Conservation (phyloP, 148 eudicot genomes). For the Vaccinium macrocarpon region DNA sequence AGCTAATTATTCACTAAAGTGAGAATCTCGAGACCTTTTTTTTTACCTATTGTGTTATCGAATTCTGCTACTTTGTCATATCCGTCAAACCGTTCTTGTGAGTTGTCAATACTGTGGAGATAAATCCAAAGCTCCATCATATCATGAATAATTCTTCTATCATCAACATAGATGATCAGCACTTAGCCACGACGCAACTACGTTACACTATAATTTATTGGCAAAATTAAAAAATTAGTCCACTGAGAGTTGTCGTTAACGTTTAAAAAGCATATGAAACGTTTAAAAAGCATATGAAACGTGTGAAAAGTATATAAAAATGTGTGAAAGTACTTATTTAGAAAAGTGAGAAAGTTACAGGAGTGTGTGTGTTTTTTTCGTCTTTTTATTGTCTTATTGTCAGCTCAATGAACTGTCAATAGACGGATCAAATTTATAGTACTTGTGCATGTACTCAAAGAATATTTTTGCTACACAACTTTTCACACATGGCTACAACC, state of each 20-base stretch:
- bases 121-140: conserved; percentile 1
- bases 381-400: too few relatives aligned
- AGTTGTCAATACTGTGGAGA: neutral
- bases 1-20: neutral
- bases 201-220: neutral
- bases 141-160: neutral
- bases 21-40: neutral
- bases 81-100: neutral
- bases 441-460: neutral
- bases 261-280: too few relatives aligned
- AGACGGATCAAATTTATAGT: neutral
- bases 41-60: neutral
- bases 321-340: too few relatives aligned
- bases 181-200: neutral
- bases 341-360: too few relatives aligned
- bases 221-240: neutral
- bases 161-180: neutral
- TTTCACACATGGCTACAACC: conserved; percentile 1
- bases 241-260: neutral
- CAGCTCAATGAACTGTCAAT: too few relatives aligned
- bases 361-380: too few relatives aligned
- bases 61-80: neutral
- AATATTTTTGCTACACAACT: neutral
- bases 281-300: too few relatives aligned
- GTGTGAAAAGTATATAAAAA: too few relatives aligned